These are phyloP conservation scores for Euphorbia peplus DNA, from an alignment of 345 rosid genomes.

Conservation along the genomic window DNA sequence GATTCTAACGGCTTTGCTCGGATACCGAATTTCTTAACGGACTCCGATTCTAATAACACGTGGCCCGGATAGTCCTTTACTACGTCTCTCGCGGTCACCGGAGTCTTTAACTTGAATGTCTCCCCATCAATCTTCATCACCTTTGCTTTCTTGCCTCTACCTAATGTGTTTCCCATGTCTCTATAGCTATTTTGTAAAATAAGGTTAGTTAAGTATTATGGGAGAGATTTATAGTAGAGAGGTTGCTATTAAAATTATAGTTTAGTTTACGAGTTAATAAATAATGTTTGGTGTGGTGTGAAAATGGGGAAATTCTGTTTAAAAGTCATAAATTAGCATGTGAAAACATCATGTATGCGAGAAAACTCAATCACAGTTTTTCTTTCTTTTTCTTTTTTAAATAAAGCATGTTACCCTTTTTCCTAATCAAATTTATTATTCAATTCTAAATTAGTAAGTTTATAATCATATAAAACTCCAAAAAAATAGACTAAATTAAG, in stretches of 20 bases:
- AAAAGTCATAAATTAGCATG: conserved; percentile 10
- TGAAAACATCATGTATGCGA: background rate
- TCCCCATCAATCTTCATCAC: conserved; percentile 26
- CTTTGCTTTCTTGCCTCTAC: conserved; percentile 21
- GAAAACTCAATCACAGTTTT: conserved; percentile 10
- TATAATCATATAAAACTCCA: no score
- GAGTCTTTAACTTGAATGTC: conserved; percentile 26
- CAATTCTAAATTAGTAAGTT: no score
- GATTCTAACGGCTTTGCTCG: conserved; percentile 22
- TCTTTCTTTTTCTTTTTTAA: no score
- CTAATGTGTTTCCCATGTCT: conserved; percentile 23
- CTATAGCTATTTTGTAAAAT: no score
- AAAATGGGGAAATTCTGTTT: conserved; percentile 6
- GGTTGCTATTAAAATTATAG: background rate
- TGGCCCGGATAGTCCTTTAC: conserved; percentile 22
- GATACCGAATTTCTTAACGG: conserved; percentile 23
- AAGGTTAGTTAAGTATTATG: background rate
- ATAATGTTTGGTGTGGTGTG: background rate
- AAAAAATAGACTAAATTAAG: no score
- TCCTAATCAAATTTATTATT: no score
- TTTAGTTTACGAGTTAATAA: background rate
- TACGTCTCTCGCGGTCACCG: conserved; percentile 16
- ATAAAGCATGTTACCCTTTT: no score
- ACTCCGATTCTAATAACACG: conserved; percentile 21
- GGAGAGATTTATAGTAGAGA: background rate